These are phyloP conservation scores for Darksidea phi DNA, from an alignment of 495 filamentous ascomycete genomes.

Conservation along the genomic window DNA sequence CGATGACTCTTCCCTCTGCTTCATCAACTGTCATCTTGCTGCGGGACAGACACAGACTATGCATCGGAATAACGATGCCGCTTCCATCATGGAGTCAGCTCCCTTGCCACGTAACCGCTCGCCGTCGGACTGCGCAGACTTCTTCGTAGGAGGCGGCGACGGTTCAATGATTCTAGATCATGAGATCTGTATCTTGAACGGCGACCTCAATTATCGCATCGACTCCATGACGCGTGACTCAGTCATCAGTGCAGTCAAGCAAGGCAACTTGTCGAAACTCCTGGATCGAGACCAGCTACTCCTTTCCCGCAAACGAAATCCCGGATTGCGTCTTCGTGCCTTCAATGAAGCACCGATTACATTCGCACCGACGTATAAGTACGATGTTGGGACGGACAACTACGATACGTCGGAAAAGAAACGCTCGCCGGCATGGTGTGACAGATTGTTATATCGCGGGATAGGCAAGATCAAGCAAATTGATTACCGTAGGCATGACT, in stretches of 20 bases:
- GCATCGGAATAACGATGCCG: slow-evolving; percentile 88
- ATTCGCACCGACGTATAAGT: slow-evolving; percentile 85
- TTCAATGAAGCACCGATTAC: slow-evolving; percentile 85
- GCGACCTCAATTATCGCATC: slow-evolving; percentile 97
- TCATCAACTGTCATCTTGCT: slow-evolving; percentile 96
- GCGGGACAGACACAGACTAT: slow-evolving; percentile 88
- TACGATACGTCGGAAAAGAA: slow-evolving; percentile 96
- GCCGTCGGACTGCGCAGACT: slow-evolving; percentile 58
- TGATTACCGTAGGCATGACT: slow-evolving; percentile 82
- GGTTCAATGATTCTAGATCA: slow-evolving; percentile 96
- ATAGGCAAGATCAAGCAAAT: slow-evolving; percentile 78
- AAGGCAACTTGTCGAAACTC: slow-evolving; percentile 81
- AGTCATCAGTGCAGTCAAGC: slow-evolving; percentile 77
- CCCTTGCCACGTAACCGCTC: slow-evolving; percentile 55
- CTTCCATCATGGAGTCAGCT: slow-evolving; percentile 78
- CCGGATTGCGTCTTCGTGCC: slow-evolving; percentile 78
- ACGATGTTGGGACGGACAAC: slow-evolving; percentile 89
- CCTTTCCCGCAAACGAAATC: slow-evolving; percentile 79
- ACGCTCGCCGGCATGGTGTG: slow-evolving; percentile 95
- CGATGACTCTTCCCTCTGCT: slow-evolving; percentile 90
- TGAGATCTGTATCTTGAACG: slow-evolving; percentile 92
- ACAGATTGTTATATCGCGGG: slow-evolving; percentile 84
- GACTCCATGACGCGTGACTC: slow-evolving; percentile 93
- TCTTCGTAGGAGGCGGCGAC: slow-evolving; percentile 85
- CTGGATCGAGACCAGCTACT: slow-evolving; percentile 92